A percentile compares a stretch with the other conserved stretches of the same genome.
Evolutionary conservation across 495 filamentous ascomycete genomes (phyloP).

Genomic region (Penicillium ucsense): DNA sequence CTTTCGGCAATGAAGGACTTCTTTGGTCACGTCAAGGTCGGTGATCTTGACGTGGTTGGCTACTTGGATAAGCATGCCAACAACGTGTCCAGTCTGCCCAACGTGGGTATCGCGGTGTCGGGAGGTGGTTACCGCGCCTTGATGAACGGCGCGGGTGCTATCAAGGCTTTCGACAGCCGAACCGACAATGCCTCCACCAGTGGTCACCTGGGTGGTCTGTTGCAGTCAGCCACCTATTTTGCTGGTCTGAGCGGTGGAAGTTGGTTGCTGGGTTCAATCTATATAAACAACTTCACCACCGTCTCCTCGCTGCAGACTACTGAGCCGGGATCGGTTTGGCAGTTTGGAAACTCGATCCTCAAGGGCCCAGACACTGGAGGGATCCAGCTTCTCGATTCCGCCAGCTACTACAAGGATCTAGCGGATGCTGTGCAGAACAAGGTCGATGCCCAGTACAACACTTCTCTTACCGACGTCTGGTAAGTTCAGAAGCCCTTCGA

Average conservation of each 20-base stretch:
- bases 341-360: slow-evolving; percentile 71
- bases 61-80: slow-evolving; percentile 54
- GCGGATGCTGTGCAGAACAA: slow-evolving; percentile 54
- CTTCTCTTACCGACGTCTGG: slow-evolving; percentile 85
- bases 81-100: slow-evolving; percentile 50
- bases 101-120: slow-evolving; percentile 49
- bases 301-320: slow-evolving; percentile 46
- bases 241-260: slow-evolving; percentile 78
- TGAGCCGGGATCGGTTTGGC: slow-evolving; percentile 49
- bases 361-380: slow-evolving; percentile 46
- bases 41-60: slow-evolving; percentile 59
- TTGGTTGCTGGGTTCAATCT: slow-evolving; percentile 82
- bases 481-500: slow-evolving; percentile 5
- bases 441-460: slow-evolving; percentile 59
- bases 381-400: slow-evolving; percentile 43
- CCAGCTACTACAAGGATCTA: slow-evolving; percentile 60
- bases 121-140: slow-evolving; percentile 78
- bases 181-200: slow-evolving; percentile 51
- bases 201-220: slow-evolving; percentile 73
- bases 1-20: slow-evolving; percentile 62
- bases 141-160: slow-evolving; percentile 77
- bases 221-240: slow-evolving; percentile 80
- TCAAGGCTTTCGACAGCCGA: slow-evolving; percentile 77
- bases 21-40: slow-evolving; percentile 61
- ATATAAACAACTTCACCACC: slow-evolving; percentile 81